Evolutionary conservation across 208 protist species (phyloP).

Genomic region (Lotmaria passim): DNA sequence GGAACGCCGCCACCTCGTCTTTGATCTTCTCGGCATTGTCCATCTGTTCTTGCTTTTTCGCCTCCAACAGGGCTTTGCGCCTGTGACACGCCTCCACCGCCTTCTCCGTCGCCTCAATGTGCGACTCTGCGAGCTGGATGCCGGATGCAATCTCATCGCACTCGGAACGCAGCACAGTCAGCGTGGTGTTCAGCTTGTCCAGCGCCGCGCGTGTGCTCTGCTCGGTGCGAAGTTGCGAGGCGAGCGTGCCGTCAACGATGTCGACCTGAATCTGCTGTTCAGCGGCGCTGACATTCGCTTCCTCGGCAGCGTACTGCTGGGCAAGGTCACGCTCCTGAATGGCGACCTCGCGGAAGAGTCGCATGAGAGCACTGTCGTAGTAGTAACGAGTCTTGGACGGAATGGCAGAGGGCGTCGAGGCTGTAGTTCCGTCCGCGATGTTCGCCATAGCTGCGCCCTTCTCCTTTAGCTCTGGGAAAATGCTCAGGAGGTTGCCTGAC

Average conservation of each 20-base stretch:
- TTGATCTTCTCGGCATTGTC: slow-evolving; percentile 62
- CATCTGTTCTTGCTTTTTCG: slow-evolving; percentile 64
- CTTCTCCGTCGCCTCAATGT: slow-evolving; percentile 25
- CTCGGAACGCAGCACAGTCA: slow-evolving; percentile 16
- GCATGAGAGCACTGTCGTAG: slow-evolving; percentile 43
- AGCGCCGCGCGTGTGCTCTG: slow-evolving; percentile 25
- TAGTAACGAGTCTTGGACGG: slow-evolving; percentile 32
- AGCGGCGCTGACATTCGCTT: slow-evolving; percentile 13
- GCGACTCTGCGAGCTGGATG: slow-evolving; percentile 20
- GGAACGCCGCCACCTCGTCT: slow-evolving; percentile 44
- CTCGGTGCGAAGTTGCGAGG: slow-evolving; percentile 25
- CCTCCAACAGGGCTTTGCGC: slow-evolving; percentile 43
- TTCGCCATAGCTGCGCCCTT: neutral
- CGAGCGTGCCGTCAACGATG: slow-evolving; percentile 39
- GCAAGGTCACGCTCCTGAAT: slow-evolving; percentile 16
- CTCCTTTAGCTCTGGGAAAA: slow-evolving; percentile 20
- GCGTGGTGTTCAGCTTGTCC: slow-evolving; percentile 3
- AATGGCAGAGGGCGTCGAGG: neutral
- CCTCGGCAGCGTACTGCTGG: slow-evolving; percentile 10
- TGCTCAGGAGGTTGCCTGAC: neutral
- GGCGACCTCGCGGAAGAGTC: slow-evolving; percentile 24
- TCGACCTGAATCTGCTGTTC: slow-evolving; percentile 41
- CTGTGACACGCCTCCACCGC: slow-evolving; percentile 28
- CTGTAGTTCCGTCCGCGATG: neutral
- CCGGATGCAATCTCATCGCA: slow-evolving; percentile 9